Evolutionary conservation across 352 stramenopile species (phyloP).

Genomic region (Aphanomyces stellatus): DNA sequence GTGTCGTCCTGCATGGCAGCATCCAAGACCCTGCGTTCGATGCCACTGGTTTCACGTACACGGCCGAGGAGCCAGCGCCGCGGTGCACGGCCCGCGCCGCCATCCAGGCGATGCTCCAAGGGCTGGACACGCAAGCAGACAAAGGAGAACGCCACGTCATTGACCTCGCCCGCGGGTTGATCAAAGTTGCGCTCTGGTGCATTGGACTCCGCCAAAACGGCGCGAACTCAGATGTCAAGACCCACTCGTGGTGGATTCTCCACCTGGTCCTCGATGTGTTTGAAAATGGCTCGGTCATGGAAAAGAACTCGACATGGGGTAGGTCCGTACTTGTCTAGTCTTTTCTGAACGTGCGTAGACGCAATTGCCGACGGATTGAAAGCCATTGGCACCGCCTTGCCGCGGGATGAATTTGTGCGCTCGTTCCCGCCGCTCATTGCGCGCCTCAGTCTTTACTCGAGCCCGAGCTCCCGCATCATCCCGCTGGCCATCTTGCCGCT

Average conservation of each 20-base stretch:
- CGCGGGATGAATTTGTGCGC: constrained; percentile 44
- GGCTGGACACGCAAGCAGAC: constrained; percentile 82
- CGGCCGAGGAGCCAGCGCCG: constrained; percentile 35
- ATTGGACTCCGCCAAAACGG: constrained; percentile 59
- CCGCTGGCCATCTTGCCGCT: constrained; percentile 66
- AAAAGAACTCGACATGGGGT: constrained; percentile 79
- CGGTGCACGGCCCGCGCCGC: constrained; percentile 46
- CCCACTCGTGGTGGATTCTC: constrained; percentile 58
- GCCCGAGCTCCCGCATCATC: constrained; percentile 74
- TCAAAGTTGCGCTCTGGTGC: constrained; percentile 53
- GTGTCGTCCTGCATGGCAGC: neutral
- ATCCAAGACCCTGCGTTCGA: neutral
- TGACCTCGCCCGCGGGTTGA: constrained; percentile 14
- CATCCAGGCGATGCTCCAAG: constrained; percentile 69
- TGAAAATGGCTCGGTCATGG: constrained; percentile 81
- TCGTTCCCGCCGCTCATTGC: constrained; percentile 74
- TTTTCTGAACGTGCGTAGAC: constrained; percentile 23
- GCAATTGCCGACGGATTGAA: constrained; percentile 82
- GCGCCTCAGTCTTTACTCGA: constrained; percentile 73
- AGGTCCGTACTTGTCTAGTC: neutral
- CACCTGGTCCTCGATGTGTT: constrained; percentile 72
- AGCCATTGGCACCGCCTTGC: constrained; percentile 53
- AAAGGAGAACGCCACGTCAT: constrained; percentile 83
- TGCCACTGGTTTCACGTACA: neutral
- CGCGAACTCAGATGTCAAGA: constrained; percentile 28